Evolutionary conservation across 2,329 filamentous ascomycete genomes (phyloP), one percentile per base, ranked within the genome.

Genomic region (Epichloe baconii): DNA sequence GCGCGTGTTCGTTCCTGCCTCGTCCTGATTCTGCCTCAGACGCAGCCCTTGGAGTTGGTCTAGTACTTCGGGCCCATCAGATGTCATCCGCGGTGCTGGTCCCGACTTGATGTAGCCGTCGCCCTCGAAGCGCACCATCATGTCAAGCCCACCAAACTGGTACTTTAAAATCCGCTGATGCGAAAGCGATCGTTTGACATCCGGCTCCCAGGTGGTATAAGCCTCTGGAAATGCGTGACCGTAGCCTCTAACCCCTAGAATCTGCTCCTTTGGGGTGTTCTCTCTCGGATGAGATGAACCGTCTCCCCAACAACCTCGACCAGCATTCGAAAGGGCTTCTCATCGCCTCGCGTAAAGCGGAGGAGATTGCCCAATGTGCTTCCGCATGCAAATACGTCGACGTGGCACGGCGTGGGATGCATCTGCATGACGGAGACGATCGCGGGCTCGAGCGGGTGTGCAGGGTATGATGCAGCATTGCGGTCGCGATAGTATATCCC

Each of bases 141-240:
- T 42, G 15, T 57, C 54, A 40, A 65, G 55, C 7, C 53, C 58
- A 4, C 51, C 47, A 15, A 52, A 36, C 15, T 4, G 7, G 40
- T 52, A 52, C 4, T 23, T 37, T 5, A 55, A 3, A 5, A 55
- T 41, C 3, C 82, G 71, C 58, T 87, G 82, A 54, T 87, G 80
- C 0, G 78, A 79, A 1, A 64, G 66, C 0, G 82, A 86, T 0
- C 71, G 69, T 44, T 69, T 71, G 0, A 80, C 74, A 1, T 71
- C 71, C 0, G 57, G 11, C 10, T 77, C 74, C 82, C 82, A 86
- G 0, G 71, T 78, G 0, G 84, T 87, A 58, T 85, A 82, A 1
- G 71, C 70, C 46, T 85, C 79, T 0, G 79, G 80, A 55, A 88
- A 87, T 0, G 78, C 73, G 56, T 86, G 82, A 0, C 83, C 82